These are phyloP conservation scores for Colletotrichum tamarilloi DNA, from an alignment of 2,329 filamentous ascomycete species.

Conservation along the genomic window DNA sequence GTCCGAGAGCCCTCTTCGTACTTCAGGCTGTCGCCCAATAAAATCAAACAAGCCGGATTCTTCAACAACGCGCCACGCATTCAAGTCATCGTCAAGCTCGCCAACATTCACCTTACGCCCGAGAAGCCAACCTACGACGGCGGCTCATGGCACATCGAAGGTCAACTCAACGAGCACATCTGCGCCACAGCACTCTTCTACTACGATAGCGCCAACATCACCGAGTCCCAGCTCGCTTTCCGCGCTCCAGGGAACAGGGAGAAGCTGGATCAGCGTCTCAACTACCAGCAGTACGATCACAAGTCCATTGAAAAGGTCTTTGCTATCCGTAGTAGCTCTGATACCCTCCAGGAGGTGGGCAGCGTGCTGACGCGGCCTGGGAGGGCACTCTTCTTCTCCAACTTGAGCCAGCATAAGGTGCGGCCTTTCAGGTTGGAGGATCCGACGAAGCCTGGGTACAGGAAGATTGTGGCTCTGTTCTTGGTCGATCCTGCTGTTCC, in stretches of 20 bases:
- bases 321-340: constrained; percentile 40
- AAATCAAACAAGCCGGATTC: constrained; percentile 44
- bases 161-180: constrained; percentile 71
- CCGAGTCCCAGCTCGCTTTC: constrained; percentile 62
- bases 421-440: constrained; percentile 63
- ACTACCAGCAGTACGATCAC: constrained; percentile 47
- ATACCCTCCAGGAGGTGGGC: constrained; percentile 57
- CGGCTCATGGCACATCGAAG: constrained; percentile 67
- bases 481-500: constrained; percentile 67
- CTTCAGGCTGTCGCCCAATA: constrained; percentile 31
- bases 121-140: constrained; percentile 65
- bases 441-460: constrained; percentile 62
- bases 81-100: constrained; percentile 73
- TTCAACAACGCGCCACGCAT: constrained; percentile 49
- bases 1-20: constrained; percentile 43
- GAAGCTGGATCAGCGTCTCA: constrained; percentile 39
- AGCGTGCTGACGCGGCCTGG: constrained; percentile 57
- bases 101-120: constrained; percentile 70
- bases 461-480: constrained; percentile 71
- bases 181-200: constrained; percentile 73
- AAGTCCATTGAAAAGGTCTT: constrained; percentile 48
- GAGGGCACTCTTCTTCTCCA: constrained; percentile 67
- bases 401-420: constrained; percentile 63
- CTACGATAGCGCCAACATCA: constrained; percentile 70
- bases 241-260: constrained; percentile 51